phyloP scores from a whole-genome alignment of 139 green algal genomes.

The Chlorokybus atmophyticus region DNA sequence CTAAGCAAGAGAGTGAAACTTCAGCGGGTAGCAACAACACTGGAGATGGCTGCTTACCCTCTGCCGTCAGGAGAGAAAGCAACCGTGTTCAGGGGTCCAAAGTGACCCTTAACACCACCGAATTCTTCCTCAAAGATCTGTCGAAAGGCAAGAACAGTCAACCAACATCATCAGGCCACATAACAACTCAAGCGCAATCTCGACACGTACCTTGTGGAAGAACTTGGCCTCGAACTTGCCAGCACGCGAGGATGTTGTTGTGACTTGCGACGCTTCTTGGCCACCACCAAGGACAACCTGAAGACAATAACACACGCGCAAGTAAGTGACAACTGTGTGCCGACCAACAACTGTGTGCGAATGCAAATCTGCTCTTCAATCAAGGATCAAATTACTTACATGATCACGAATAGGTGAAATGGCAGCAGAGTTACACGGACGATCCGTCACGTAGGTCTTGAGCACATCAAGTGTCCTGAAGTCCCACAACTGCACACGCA shows the following conservation, averaged over 20 bases:
- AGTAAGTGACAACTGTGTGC: no score
- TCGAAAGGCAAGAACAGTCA: slow-evolving; percentile 1
- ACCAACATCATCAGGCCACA: no score
- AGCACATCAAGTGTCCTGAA: slow-evolving; percentile 61
- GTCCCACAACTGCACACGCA: slow-evolving; percentile 26
- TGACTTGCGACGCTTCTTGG: slow-evolving; percentile 76
- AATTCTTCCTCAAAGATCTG: slow-evolving; percentile 92
- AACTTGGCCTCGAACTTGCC: slow-evolving; percentile 91
- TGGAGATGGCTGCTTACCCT: slow-evolving; percentile 24
- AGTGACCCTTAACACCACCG: slow-evolving; percentile 88
- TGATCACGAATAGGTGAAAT: slow-evolving; percentile 88
- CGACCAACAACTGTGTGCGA: no score
- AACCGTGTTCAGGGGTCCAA: slow-evolving; percentile 91
- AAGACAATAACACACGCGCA: slow-evolving; percentile 5
- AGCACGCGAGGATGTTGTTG: slow-evolving; percentile 71
- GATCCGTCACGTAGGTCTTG: slow-evolving; percentile 80
- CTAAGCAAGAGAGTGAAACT: slow-evolving; percentile 13
- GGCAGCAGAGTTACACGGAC: slow-evolving; percentile 74
- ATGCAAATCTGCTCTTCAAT: no score
- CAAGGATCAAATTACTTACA: slow-evolving; percentile 39
- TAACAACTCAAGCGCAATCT: no score
- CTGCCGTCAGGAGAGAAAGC: slow-evolving; percentile 80
- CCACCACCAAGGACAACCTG: slow-evolving; percentile 80
- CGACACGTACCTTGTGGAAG: slow-evolving; percentile 79
- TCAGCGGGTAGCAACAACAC: neutral